phyloP scores from a whole-genome alignment of 2,329 filamentous ascomycete genomes.

The Aureobasidium sp. region DNA sequence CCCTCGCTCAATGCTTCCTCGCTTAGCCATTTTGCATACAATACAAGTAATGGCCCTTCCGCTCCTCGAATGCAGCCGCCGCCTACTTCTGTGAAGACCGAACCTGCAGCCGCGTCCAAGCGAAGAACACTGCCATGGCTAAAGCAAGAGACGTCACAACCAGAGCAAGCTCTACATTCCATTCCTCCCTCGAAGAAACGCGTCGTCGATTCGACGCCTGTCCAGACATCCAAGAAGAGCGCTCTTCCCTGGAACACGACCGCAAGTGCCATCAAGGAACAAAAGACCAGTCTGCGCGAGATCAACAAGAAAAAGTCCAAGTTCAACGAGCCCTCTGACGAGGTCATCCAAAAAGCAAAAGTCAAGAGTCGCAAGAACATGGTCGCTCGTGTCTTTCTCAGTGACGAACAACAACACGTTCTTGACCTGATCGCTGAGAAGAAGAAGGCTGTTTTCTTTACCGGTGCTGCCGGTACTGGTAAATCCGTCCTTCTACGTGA shows the following conservation, averaged over 20 bases:
- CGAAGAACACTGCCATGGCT: slow-evolving; percentile 58
- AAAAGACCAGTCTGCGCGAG: slow-evolving; percentile 64
- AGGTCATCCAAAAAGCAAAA: slow-evolving; percentile 40
- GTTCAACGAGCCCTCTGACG: slow-evolving; percentile 33
- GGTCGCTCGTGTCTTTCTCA: slow-evolving; percentile 59
- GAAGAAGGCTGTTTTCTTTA: slow-evolving; percentile 91
- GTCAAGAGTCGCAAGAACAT: slow-evolving; percentile 34
- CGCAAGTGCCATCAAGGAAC: slow-evolving; percentile 65
- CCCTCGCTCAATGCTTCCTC: slow-evolving; percentile 22
- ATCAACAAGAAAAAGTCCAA: slow-evolving; percentile 47
- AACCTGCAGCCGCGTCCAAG: slow-evolving; percentile 40
- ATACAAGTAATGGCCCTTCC: background rate
- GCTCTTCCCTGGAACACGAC: slow-evolving; percentile 62
- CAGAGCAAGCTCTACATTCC: background rate
- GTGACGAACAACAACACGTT: slow-evolving; percentile 77
- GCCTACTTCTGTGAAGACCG: slow-evolving; percentile 14
- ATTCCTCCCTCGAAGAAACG: slow-evolving; percentile 4
- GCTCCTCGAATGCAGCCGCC: background rate
- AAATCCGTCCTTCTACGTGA: slow-evolving; percentile 94
- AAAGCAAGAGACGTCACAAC: slow-evolving; percentile 25
- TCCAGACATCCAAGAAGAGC: slow-evolving; percentile 6
- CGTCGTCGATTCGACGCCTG: background rate
- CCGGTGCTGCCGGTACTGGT: slow-evolving; percentile 85
- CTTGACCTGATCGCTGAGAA: slow-evolving; percentile 72
- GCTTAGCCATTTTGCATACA: slow-evolving; percentile 13